These are phyloP conservation scores for Talaromyces nanjingensis DNA, from an alignment of 495 filamentous ascomycete species.

Conservation along the genomic window DNA sequence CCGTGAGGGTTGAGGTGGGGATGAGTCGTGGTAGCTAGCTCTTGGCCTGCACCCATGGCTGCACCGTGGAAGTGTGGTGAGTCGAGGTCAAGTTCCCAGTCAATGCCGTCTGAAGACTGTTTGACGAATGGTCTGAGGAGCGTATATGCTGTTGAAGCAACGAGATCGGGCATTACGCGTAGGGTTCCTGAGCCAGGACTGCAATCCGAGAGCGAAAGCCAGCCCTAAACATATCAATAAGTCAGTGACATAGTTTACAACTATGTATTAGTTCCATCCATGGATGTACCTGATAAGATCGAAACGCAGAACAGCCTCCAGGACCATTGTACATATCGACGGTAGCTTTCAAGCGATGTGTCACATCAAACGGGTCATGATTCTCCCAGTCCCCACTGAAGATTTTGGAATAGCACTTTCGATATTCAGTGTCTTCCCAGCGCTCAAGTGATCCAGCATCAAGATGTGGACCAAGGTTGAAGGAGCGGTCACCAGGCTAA, in stretches of 20 bases:
- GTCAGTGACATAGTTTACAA: neutral
- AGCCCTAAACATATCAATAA: conserved; percentile 1
- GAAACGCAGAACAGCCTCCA: conserved; percentile 7
- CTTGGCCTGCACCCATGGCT: conserved; percentile 58
- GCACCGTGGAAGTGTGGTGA: conserved; percentile 46
- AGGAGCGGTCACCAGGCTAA: neutral
- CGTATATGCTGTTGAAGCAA: conserved; percentile 7
- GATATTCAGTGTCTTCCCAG: conserved; percentile 11
- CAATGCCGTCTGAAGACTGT: neutral
- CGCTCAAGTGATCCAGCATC: conserved; percentile 10
- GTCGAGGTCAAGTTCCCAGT: neutral
- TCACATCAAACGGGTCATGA: conserved; percentile 7
- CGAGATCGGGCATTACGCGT: neutral
- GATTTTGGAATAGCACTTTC: conserved; percentile 3
- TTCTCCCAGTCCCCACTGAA: conserved; percentile 11
- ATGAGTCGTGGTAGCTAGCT: conserved; percentile 54
- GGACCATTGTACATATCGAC: conserved; percentile 8
- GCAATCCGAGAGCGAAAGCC: conserved; percentile 9
- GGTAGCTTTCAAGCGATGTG: neutral
- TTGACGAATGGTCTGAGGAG: conserved; percentile 10
- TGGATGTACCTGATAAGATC: neutral
- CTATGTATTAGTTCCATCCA: neutral
- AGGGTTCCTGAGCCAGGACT: conserved; percentile 5
- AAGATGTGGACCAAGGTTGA: conserved; percentile 7
- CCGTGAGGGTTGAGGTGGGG: conserved; percentile 62